phyloP scores from a whole-genome alignment of 73 alveolate genomes.

The Durusdinium trenchii region DNA sequence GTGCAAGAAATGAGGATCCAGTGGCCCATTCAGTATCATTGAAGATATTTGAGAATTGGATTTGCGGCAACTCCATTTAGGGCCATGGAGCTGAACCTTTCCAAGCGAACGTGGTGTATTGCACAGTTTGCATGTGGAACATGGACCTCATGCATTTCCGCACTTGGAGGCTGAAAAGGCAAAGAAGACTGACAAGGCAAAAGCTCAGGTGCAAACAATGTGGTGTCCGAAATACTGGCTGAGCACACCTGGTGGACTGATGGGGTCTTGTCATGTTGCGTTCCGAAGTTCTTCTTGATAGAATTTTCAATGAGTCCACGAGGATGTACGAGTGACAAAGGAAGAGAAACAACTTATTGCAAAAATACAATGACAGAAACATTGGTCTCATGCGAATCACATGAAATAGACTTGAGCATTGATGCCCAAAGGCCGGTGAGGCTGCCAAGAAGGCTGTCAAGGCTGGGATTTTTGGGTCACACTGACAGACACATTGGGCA shows the following conservation, averaged over 20 bases:
- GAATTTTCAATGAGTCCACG: neutral
- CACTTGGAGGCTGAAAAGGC: conserved; percentile 45
- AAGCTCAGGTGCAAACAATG: conserved; percentile 52
- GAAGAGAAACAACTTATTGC: neutral
- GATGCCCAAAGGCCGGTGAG: conserved; percentile 66
- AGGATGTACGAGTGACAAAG: neutral
- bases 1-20: neutral
- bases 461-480: neutral
- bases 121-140: neutral
- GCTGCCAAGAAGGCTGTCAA: conserved; percentile 94
- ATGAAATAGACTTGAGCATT: neutral
- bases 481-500: neutral
- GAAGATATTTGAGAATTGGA: too few relatives aligned
- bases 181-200: conserved; percentile 90
- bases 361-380: neutral
- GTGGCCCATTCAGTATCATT: too few relatives aligned
- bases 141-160: neutral
- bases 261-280: neutral
- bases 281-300: neutral
- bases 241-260: neutral
- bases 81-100: neutral
- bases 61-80: too few relatives aligned
- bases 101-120: neutral
- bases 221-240: neutral
- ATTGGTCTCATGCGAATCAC: neutral